Evolutionary conservation across 371 early-diverging fungal species (phyloP).

Genomic region (Actinomortierella wolfii): DNA sequence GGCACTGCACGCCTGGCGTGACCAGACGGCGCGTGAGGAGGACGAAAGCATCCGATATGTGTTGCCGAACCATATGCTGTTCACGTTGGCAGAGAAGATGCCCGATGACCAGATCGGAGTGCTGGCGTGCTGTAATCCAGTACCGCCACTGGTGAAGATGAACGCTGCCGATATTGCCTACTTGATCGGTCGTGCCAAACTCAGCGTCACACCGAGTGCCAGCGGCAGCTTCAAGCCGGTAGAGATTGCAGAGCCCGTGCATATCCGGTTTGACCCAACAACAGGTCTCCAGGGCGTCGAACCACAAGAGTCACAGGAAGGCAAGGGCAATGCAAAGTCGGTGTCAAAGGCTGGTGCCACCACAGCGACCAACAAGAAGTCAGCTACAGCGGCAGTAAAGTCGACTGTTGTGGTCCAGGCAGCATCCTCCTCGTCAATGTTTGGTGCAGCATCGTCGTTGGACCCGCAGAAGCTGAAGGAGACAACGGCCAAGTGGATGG

Average conservation of each 20-base stretch:
- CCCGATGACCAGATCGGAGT: conserved; percentile 77
- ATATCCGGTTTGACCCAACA: conserved; percentile 34
- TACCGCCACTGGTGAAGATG: conserved; percentile 85
- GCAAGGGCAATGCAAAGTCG: neutral
- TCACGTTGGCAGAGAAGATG: conserved; percentile 74
- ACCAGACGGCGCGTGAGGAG: conserved; percentile 85
- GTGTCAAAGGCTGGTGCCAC: conserved; percentile 4
- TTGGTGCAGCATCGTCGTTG: conserved; percentile 10
- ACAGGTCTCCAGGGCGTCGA: conserved; percentile 30
- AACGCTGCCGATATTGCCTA: conserved; percentile 78
- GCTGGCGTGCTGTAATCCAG: conserved; percentile 74
- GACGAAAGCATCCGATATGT: conserved; percentile 93
- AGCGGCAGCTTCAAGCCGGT: conserved; percentile 24
- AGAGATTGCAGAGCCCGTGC: conserved; percentile 25
- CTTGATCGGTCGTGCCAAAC: conserved; percentile 62
- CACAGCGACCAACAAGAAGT: neutral
- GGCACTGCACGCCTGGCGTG: conserved; percentile 91
- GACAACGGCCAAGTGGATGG: conserved; percentile 33
- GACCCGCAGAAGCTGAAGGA: conserved; percentile 34
- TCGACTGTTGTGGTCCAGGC: conserved; percentile 4
- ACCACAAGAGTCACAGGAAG: conserved; percentile 7
- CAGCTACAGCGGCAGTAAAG: neutral
- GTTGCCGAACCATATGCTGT: conserved; percentile 89
- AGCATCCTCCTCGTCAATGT: conserved; percentile 19
- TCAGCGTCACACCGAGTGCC: conserved; percentile 27